phyloP scores from a whole-genome alignment of 768 basidiomycete species.

The Leccinellum rugosiceps region DNA sequence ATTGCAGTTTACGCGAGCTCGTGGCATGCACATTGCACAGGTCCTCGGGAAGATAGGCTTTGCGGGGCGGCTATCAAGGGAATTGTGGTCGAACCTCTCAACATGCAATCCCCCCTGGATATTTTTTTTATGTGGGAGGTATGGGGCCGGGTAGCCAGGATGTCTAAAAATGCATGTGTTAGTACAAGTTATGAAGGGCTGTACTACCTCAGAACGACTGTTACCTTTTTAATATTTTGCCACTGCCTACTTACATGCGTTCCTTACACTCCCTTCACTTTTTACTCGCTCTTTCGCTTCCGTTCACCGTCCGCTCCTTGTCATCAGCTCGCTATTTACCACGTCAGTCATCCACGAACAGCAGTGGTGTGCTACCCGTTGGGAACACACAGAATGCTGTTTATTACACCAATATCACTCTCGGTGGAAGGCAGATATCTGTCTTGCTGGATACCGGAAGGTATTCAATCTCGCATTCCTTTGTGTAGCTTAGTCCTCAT shows the following conservation, averaged over 20 bases:
- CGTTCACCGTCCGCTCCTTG: slow-evolving; percentile 25
- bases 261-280: slow-evolving; percentile 22
- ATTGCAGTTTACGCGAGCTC: not conserved
- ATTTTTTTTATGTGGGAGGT: too few relatives aligned
- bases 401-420: slow-evolving; percentile 68
- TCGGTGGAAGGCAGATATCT: slow-evolving; percentile 53
- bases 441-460: slow-evolving; percentile 80
- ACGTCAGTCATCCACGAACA: slow-evolving; percentile 24
- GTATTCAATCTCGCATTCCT: slow-evolving; percentile 30
- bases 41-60: not conserved
- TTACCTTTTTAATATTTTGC: not conserved
- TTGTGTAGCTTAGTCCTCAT: slow-evolving; percentile 1
- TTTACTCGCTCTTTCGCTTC: slow-evolving; percentile 34
- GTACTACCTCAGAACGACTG: too few relatives aligned
- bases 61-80: too few relatives aligned
- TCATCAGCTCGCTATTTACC: slow-evolving; percentile 5
- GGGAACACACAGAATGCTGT: slow-evolving; percentile 68
- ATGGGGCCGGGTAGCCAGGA: too few relatives aligned
- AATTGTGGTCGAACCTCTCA: too few relatives aligned
- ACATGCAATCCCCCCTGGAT: too few relatives aligned
- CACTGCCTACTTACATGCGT: slow-evolving; percentile 14
- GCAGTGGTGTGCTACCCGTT: slow-evolving; percentile 38
- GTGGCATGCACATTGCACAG: not conserved
- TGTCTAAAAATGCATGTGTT: too few relatives aligned
- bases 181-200: too few relatives aligned